Percentiles rank a stretch among this genome's conserved stretches.
Evolutionary conservation across 768 basidiomycete species (phyloP).

Genomic region (Agaricus bisporus): DNA sequence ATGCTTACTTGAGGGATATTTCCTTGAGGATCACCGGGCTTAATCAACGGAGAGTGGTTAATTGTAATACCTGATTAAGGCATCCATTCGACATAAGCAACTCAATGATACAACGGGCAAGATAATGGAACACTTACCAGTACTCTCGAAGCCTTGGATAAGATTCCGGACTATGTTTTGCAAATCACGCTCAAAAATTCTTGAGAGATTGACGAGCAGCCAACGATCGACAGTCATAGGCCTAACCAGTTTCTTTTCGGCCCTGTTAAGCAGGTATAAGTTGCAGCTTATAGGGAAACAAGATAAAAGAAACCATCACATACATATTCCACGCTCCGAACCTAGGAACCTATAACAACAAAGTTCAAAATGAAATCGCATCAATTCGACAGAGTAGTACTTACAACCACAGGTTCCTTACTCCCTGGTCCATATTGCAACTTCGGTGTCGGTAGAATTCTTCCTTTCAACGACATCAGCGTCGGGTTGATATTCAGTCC

Average conservation of each 20-base stretch:
- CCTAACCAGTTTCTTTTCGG: conserved; percentile 60
- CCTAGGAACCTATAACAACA: conserved; percentile 39
- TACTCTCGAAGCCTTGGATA: conserved; percentile 44
- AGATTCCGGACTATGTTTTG: conserved; percentile 35
- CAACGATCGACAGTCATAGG: conserved; percentile 50
- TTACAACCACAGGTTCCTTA: conserved; percentile 46
- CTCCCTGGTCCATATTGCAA: conserved; percentile 58
- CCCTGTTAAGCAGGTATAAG: conserved; percentile 36
- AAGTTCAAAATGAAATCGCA: background rate
- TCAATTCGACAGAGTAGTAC: conserved; percentile 15
- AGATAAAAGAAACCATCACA: conserved; percentile 19
- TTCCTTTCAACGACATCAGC: conserved; percentile 47
- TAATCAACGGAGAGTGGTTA: conserved; percentile 39
- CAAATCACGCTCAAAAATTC: conserved; percentile 34
- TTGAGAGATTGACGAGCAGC: conserved; percentile 62
- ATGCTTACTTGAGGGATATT: conserved; percentile 32
- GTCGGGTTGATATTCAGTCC: conserved; percentile 51
- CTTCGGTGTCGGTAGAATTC: conserved; percentile 55
- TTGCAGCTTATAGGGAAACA: background rate
- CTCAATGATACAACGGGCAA: conserved; percentile 30
- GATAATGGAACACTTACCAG: conserved; percentile 42
- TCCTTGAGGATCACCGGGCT: conserved; percentile 55
- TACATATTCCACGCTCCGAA: conserved; percentile 81
- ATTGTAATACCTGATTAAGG: conserved; percentile 49
- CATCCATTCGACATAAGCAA: too few species aligned